Evolutionary conservation across 495 filamentous ascomycete species (phyloP), one percentile per base, ranked within the genome.

Genomic region (Podospora pseudocomata): DNA sequence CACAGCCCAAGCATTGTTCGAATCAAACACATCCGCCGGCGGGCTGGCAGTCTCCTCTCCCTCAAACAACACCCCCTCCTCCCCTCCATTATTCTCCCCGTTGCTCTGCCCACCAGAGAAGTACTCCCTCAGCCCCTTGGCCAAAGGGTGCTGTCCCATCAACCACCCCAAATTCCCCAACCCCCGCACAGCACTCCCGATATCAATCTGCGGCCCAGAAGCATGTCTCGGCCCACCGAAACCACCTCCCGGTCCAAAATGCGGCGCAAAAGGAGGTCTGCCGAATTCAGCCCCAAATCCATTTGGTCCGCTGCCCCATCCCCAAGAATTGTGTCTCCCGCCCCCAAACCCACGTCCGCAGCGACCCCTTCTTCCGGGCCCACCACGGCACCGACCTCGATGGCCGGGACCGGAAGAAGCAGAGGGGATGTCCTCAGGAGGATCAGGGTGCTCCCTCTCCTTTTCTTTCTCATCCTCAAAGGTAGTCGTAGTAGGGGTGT

Each of bases 1-100:
- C 23, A 94, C 75, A 15, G 90, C 80, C 74, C 86, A 93, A 60
- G 80, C 77, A 59, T 80, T 79, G 34, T 84, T 78, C 13, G 89
- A 90, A 74, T 89, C 85, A 81, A 94, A 94, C 66, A 93, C 79
- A 69, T 94, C 91, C 62, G 88, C 82, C 3, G 86, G 83, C 4
- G 92, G 92, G 5, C 72, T 74, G 75, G 93, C 93, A 67, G 86
- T 84, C 65, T 64, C 66, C 5, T 64, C 61, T 26, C 30, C 28
- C 2, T n/a, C 60, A 27, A 15, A 55, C 4, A 26, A 19, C 11
- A 23, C 39, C 5, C 64, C 58, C 2, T 30, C 56, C 0, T 57
- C 61, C 2, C 16, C 54, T 5, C 20, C 34, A 2, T 55, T 44
- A 5, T 63, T 7, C 1, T 28, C 61, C 3, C 32, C 7, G 32